A percentile compares a stretch with the other conserved stretches of the same genome.
Evolutionary conservation across 176 grass and related monocot species (phyloP).

Genomic region (Raddia guianensis): DNA sequence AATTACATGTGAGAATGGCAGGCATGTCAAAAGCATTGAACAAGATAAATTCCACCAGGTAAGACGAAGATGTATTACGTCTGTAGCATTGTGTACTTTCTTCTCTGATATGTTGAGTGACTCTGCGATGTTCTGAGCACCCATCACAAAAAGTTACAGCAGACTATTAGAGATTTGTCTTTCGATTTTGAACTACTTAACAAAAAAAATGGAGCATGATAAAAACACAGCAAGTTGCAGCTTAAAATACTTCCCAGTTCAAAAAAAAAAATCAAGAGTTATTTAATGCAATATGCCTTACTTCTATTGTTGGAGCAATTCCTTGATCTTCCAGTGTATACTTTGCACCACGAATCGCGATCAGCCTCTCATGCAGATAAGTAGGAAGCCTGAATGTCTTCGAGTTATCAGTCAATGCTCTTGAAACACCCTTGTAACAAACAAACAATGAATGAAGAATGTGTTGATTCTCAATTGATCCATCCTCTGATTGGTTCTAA

Average conservation of each 20-base stretch:
- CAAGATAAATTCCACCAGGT: background rate
- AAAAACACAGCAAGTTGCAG: background rate
- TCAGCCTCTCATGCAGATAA: slow-evolving; percentile 85
- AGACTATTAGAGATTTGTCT: slow-evolving; percentile 3
- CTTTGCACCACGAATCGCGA: slow-evolving; percentile 75
- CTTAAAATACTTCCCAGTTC: background rate
- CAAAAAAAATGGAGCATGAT: background rate
- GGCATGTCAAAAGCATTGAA: slow-evolving; percentile 26
- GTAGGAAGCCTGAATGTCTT: slow-evolving; percentile 80
- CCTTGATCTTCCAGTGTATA: slow-evolving; percentile 76
- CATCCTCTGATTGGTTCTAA: background rate
- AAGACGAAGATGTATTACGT: slow-evolving; percentile 43
- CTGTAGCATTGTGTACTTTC: slow-evolving; percentile 84
- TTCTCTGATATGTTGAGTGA: slow-evolving; percentile 74
- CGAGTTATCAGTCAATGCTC: slow-evolving; percentile 78
- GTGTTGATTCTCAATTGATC: background rate
- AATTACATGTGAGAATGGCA: slow-evolving; percentile 31
- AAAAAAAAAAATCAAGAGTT: slow-evolving; percentile 15
- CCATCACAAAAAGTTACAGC: slow-evolving; percentile 4
- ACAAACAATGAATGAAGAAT: slow-evolving; percentile 21
- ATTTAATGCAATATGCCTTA: slow-evolving; percentile 33
- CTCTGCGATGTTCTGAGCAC: slow-evolving; percentile 76
- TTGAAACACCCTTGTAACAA: slow-evolving; percentile 78
- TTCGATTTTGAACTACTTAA: background rate
- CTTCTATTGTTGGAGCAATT: slow-evolving; percentile 75